Evolutionary conservation across 371 early-diverging fungal genomes (phyloP).

Genomic region (Lichtheimia hyalospora): DNA sequence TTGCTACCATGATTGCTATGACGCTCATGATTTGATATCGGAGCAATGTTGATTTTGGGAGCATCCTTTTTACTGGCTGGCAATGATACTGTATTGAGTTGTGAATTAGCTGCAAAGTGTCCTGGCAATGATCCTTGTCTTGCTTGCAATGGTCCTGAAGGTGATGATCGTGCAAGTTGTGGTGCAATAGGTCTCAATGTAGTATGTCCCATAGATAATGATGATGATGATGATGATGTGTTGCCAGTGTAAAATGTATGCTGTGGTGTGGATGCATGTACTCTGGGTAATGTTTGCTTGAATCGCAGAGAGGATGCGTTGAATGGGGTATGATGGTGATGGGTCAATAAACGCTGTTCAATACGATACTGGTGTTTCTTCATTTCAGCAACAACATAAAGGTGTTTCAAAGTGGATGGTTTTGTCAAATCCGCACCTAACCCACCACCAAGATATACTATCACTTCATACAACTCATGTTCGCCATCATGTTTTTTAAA

Average conservation of each 20-base stretch:
- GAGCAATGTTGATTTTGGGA: conserved; percentile 26
- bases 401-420: conserved; percentile 9
- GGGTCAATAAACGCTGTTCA: background rate
- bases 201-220: background rate
- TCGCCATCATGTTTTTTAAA: conserved; percentile 37
- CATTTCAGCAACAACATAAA: conserved; percentile 26
- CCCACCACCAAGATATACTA: conserved; percentile 54
- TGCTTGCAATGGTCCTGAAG: conserved; percentile 5
- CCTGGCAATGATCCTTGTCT: conserved; percentile 17
- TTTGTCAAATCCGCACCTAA: conserved; percentile 53
- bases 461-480: conserved; percentile 36
- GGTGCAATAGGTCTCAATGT: conserved; percentile 8
- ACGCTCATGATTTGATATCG: conserved; percentile 2
- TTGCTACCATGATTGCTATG: background rate
- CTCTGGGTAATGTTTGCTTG: too few species aligned
- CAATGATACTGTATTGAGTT: conserved; percentile 19
- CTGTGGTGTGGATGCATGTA: conserved; percentile 1
- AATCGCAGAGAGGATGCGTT: too few species aligned
- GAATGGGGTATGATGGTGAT: background rate
- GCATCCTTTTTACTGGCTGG: conserved; percentile 3
- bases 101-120: conserved; percentile 22
- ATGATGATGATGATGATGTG: background rate
- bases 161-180: background rate
- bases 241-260: too few species aligned
- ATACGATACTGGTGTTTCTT: conserved; percentile 19